Base-by-base conservation (phyloP, 139 green algal genomes). In the Gonium pectorale region DNA sequence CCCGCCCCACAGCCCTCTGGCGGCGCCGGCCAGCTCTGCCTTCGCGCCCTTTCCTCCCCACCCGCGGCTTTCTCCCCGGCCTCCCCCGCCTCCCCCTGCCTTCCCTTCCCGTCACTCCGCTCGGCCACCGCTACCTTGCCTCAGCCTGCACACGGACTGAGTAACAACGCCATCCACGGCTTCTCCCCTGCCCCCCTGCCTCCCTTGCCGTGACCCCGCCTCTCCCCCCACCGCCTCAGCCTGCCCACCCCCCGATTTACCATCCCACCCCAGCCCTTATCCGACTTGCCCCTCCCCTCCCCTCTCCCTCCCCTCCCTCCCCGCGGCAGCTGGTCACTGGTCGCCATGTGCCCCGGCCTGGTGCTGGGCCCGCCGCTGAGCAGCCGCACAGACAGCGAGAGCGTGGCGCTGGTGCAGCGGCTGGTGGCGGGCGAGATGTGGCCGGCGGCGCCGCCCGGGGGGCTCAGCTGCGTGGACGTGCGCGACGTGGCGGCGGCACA, bases 401-500 rank as follows among this genome's bases (percentile, higher is more conserved):
- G 41, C 7, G 77, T 90, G 51, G 27, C 17, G 5, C 52, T 85
- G 2, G 56, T 86, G n/a, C 74, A 68, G 35, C 78, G 85, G 51
- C 46, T 89, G 49, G 26, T 92, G 79, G 11, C 26, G 9, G 81
- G 81, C 5, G 82, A 86, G n/a, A 46, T 90, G 19, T 88, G 38
- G 41, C 87, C 86, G 3, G 88, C 72, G 62, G 59, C 71, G 13
- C 86, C 86, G 0, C 37, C 49, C 6, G 73, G 86, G 7, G 89
- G 88, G 5, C n/a, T 79, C 4, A 81, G 60, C 62, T 67, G 85
- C 0, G 86, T 93, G 24, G 92, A 95, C 60, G 81, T 93, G 24
- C 84, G 90, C 24, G 90, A 93, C 79, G 88, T 93, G 29, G 92
- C 92, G 2, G 80, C 86, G 0, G 92, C 92, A 1, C 92, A 95